Evolutionary conservation across 768 basidiomycete species (phyloP).

Genomic region (Boletus sp.): DNA sequence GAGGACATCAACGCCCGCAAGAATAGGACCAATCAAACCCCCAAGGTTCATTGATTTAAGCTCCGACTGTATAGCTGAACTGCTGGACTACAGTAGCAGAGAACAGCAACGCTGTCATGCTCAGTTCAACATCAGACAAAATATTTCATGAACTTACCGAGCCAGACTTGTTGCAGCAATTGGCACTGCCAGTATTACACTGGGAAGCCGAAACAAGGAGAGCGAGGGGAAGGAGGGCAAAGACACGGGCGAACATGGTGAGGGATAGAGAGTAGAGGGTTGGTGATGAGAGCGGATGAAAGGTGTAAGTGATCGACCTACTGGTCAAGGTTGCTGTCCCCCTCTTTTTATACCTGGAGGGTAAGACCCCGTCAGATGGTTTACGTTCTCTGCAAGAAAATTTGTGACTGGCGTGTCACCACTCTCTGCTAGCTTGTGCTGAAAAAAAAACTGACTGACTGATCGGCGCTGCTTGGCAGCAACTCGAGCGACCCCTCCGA

Average conservation of each 20-base stretch:
- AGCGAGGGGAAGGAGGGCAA: slow-evolving; percentile 20
- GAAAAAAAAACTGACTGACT: too few species aligned
- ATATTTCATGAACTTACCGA: neutral
- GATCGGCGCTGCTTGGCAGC: too few species aligned
- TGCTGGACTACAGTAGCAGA: neutral
- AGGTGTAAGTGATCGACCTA: too few species aligned
- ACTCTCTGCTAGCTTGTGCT: too few species aligned
- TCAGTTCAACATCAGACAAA: neutral
- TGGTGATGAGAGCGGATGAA: neutral
- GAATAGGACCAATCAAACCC: neutral
- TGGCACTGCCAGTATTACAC: slow-evolving; percentile 6
- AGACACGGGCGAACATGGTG: slow-evolving; percentile 18
- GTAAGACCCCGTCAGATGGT: too few species aligned
- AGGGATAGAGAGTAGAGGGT: neutral
- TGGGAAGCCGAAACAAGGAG: slow-evolving; percentile 9
- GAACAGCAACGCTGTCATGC: too few species aligned
- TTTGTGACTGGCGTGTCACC: too few species aligned
- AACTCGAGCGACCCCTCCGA: too few species aligned
- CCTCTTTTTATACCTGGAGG: too few species aligned
- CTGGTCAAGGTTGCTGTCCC: too few species aligned
- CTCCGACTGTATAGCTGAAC: neutral
- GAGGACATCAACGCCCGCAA: neutral
- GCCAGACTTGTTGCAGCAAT: slow-evolving; percentile 11
- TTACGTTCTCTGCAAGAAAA: too few species aligned
- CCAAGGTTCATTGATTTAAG: neutral